These are phyloP conservation scores for Penicillium sumatraense DNA, from an alignment of 2,329 filamentous ascomycete species.

Conservation along the genomic window DNA sequence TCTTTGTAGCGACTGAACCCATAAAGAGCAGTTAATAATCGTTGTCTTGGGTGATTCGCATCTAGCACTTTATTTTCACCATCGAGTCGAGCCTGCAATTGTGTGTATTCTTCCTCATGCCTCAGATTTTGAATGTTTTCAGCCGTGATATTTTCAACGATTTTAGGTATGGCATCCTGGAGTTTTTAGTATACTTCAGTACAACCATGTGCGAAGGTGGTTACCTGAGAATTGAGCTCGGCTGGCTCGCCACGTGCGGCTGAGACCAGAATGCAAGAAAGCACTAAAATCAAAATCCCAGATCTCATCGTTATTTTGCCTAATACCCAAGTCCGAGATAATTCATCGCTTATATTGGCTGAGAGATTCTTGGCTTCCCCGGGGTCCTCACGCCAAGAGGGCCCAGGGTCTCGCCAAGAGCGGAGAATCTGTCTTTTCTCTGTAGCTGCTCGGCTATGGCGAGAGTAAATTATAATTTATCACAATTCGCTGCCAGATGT, in stretches of 20 bases:
- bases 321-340: neutral
- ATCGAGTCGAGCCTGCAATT: constrained; percentile 22
- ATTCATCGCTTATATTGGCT: neutral
- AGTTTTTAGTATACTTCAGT: neutral
- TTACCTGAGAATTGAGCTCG: neutral
- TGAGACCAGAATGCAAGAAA: neutral
- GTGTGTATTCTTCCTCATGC: constrained; percentile 15
- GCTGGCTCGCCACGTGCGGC: neutral
- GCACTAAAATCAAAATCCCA: neutral
- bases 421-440: neutral
- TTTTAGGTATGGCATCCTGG: neutral
- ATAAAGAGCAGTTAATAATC: constrained; percentile 32
- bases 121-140: neutral
- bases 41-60: constrained; percentile 29
- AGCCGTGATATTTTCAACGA: neutral
- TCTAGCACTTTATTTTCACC: constrained; percentile 21
- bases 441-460: neutral
- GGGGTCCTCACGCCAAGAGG: constrained; percentile 1
- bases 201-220: neutral
- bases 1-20: constrained; percentile 31
- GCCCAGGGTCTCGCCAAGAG: neutral
- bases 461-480: neutral
- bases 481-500: neutral
- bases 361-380: neutral
- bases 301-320: neutral